Evolutionary conservation across 2,329 filamentous ascomycete species (phyloP).

Genomic region (Alternaria burnsii): DNA sequence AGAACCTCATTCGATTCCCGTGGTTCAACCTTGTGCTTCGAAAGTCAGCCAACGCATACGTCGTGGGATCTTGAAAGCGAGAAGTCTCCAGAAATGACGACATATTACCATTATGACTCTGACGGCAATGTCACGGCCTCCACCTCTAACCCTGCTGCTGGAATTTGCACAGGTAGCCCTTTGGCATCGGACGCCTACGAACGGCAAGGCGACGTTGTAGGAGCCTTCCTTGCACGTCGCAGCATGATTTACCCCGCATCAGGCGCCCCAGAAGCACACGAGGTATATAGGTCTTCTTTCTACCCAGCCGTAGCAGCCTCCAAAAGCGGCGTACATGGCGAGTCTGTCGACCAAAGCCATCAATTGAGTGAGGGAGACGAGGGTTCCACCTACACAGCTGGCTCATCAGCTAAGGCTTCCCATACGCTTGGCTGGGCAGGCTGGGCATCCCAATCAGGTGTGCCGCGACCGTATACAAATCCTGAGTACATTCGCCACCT

Average conservation of each 20-base stretch:
- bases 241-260: slow-evolving; percentile 1
- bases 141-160: neutral
- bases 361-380: neutral
- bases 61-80: neutral
- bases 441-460: neutral
- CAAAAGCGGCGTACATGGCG: neutral
- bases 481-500: slow-evolving; percentile 31
- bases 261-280: neutral
- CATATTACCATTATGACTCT: slow-evolving; percentile 14
- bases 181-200: neutral
- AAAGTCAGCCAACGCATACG: slow-evolving; percentile 1
- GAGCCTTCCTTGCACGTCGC: slow-evolving; percentile 19
- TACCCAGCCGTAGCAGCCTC: neutral
- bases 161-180: neutral
- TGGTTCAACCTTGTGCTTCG: neutral
- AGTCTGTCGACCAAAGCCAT: neutral
- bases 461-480: slow-evolving; percentile 19
- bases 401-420: neutral
- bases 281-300: neutral
- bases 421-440: slow-evolving; percentile 1
- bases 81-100: slow-evolving; percentile 7
- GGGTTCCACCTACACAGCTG: neutral
- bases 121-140: slow-evolving; percentile 7
- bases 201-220: slow-evolving; percentile 16
- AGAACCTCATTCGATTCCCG: slow-evolving; percentile 1